Evolutionary conservation across 768 basidiomycete species (phyloP).

Genomic region (Mycena floridula): DNA sequence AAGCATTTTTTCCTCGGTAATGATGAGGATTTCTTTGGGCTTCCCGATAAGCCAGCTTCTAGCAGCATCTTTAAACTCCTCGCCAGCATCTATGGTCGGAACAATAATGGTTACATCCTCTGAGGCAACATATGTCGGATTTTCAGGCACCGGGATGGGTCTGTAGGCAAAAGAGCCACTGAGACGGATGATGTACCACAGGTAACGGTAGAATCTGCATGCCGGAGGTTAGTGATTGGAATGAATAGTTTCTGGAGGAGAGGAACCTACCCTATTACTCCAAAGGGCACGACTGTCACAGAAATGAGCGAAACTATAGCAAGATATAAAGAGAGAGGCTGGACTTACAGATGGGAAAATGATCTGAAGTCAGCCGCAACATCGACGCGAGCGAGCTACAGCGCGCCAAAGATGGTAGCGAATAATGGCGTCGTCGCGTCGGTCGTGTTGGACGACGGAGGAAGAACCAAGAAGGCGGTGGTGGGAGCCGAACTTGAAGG

Average conservation of each 20-base stretch:
- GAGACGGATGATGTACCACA: conserved; percentile 88
- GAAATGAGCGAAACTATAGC: conserved; percentile 1
- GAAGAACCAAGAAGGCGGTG: too few species aligned
- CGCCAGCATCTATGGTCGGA: conserved; percentile 93
- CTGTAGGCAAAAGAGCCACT: conserved; percentile 82
- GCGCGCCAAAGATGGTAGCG: too few species aligned
- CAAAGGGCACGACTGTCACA: conserved; percentile 47
- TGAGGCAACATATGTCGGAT: conserved; percentile 82
- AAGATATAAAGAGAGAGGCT: not conserved
- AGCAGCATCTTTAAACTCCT: conserved; percentile 68
- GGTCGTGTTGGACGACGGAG: too few species aligned
- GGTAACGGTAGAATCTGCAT: conserved; percentile 83
- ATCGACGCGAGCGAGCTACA: too few species aligned
- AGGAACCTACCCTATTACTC: conserved; percentile 42
- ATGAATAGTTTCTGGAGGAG: not conserved
- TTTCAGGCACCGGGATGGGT: conserved; percentile 73
- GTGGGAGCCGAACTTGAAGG: too few species aligned
- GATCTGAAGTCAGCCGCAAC: conserved; percentile 59
- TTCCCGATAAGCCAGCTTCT: conserved; percentile 89
- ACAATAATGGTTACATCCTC: conserved; percentile 98
- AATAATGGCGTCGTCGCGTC: too few species aligned
- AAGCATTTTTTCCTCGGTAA: conserved; percentile 84
- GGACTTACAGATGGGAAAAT: conserved; percentile 56
- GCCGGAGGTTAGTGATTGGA: not conserved
- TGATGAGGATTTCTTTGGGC: conserved; percentile 72